Base-by-base conservation (phyloP, 371 early-diverging fungal genomes). In the Capniomyces stellatus region DNA sequence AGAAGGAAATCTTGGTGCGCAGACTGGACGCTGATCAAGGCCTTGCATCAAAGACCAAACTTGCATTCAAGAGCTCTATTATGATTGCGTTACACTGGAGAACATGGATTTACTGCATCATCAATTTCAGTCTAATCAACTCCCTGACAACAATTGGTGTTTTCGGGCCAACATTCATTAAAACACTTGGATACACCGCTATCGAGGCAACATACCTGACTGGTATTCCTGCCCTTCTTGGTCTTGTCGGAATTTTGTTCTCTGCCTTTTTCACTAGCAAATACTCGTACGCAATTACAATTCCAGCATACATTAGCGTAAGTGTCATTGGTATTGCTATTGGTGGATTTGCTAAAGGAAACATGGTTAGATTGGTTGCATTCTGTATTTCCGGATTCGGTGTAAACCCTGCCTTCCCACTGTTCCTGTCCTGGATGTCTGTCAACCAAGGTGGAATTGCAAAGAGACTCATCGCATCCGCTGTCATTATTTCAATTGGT, bases 361-460 rank as follows among this genome's bases (percentile, higher is more conserved):
- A 48, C 18, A 23, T 23, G 30, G 3, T 24, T 4, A 12, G 48
- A 10, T 31, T 48, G 15, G 15, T 48, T 25, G 27, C 15, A 29
- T 29, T 48, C 15, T 28, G 48, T 18, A 23, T 48, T 23, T 28
- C 23, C 27, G 48, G 48, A 8, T 48, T 48, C 19, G 48, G 48
- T 18, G 6, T 31, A 22, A 23, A 29, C 4, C 10, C 48, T 24
- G 30, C 15, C 25, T 29, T 48, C 23, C 48, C 48, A 24, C 15
- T 48, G 3, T 24, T 24, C 3, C 4, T 48, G 8, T 10, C 21
- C 27, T 48, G 48, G 48, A 48, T 48, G 48, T 48, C 48, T 23
- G 48, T 48, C 3, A 48, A 48, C 48, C 48, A 48, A 19, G 48
- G 48, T 10, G 24, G 48, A 12, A 48, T 48, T 24, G 27, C 27